Percentiles rank a stretch among this genome's conserved stretches.
phyloP scores from a whole-genome alignment of 176 grass and related monocot species.

The Aegilops bicornis region DNA sequence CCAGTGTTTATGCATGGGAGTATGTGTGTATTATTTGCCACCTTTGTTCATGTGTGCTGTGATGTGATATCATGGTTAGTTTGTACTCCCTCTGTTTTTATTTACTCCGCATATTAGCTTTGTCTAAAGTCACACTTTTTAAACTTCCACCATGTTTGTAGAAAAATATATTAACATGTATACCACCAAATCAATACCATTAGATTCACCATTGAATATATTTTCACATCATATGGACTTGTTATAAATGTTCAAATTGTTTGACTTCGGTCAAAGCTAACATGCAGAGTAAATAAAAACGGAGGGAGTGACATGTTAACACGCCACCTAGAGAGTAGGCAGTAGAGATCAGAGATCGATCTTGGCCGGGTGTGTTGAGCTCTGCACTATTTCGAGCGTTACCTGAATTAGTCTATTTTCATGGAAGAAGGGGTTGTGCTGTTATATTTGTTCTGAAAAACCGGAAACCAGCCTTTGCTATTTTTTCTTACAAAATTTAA shows the following conservation, averaged over 20 bases:
- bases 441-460: not conserved
- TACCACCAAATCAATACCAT: no score
- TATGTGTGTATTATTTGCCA: conserved; percentile 8
- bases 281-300: no score
- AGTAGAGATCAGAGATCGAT: not conserved
- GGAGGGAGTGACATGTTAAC: not conserved
- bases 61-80: not conserved
- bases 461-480: not conserved
- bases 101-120: no score
- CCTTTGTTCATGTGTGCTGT: not conserved
- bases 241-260: no score
- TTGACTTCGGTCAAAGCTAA: no score
- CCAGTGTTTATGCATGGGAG: not conserved
- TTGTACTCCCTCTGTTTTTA: no score
- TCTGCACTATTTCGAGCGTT: not conserved
- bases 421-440: not conserved
- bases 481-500: not conserved
- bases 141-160: no score
- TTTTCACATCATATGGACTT: no score
- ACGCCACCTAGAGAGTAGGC: not conserved
- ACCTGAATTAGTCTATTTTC: not conserved
- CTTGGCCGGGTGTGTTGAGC: not conserved
- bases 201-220: no score
- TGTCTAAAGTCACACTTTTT: no score
- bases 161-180: no score